Conservation (phyloP, 495 filamentous ascomycete species). For the Platismatia glauca region DNA sequence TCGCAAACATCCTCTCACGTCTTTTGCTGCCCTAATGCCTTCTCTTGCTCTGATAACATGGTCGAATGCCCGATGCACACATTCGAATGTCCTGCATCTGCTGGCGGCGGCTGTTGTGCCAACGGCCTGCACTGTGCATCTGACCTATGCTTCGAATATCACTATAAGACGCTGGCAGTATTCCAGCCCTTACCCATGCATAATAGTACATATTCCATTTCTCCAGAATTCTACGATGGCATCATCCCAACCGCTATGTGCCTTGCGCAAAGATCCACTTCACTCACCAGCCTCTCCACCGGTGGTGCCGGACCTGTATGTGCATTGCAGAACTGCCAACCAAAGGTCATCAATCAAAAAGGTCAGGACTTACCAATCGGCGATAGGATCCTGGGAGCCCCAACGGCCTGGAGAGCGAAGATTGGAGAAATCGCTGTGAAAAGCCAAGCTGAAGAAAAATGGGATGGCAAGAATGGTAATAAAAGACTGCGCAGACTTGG, state of each 20-base stretch:
- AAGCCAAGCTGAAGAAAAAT: conserved; percentile 4
- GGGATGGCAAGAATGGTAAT: not conserved
- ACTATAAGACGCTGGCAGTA: conserved; percentile 11
- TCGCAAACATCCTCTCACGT: conserved; percentile 10
- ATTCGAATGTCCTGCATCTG: conserved; percentile 25
- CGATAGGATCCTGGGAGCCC: conserved; percentile 6
- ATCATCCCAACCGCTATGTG: not conserved
- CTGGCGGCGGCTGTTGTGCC: conserved; percentile 35
- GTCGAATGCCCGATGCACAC: conserved; percentile 7
- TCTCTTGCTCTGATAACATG: not conserved
- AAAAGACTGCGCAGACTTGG: conserved; percentile 5
- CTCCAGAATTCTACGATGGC: not conserved
- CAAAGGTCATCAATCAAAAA: not conserved
- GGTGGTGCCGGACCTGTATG: not conserved
- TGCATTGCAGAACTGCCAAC: not conserved
- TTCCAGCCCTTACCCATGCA: conserved; percentile 1
- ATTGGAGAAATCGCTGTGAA: conserved; percentile 9
- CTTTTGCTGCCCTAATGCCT: conserved; percentile 12
- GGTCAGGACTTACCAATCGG: conserved; percentile 8
- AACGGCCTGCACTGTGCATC: conserved; percentile 28
- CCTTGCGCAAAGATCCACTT: not conserved
- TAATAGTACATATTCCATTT: not conserved
- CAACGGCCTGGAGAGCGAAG: conserved; percentile 13
- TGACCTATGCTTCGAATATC: conserved; percentile 20
- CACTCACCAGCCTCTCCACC: not conserved